Base-by-base conservation (phyloP, 257 asterid species). In the Plantago ovata region DNA sequence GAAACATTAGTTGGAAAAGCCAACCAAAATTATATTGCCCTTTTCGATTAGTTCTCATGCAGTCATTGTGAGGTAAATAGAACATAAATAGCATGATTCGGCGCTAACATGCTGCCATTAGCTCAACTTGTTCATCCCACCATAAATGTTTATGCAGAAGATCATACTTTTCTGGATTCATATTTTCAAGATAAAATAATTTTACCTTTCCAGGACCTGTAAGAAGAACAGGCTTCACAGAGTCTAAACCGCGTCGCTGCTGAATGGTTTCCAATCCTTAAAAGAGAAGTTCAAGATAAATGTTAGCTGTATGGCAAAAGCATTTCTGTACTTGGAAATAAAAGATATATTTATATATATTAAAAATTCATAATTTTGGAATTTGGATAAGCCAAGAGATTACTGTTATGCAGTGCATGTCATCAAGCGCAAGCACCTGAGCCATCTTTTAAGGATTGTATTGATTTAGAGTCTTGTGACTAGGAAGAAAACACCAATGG, bases 161-260 rank as follows among this genome's bases (percentile, higher is more conserved):
- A 39, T 16, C 43, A 38, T 39, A 24, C n/a, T n/a, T 14, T 16
- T 44, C 61, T 45, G 40, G 40, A 40, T 61, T 38, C n/a, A 42
- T 56, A 43, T 45, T 13, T 19, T 54, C 33, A 53, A 48, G 66
- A 14, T 12, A 14, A 32, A 21, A 56, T 15, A 16, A 52, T 15
- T 58, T n/a, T 46, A 85, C 97, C 95, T 92, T 88, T 58, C 98
- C 98, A 11, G 98, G 98, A 11, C 98, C 97, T 13, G 93, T 66
- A 48, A 88, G 94, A 71, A 92, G 97, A 72, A 77, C 73, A 44
- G 98, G 95, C 76, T 88, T 88, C 68, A 82, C 97, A 5, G 92
- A 84, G 38, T 57, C 69, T 36, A 76, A 56, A 53, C 86, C 83
- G 9, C 97, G 93, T 5, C 98, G 84, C 75, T 74, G 81, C 73